Evolutionary conservation across 352 stramenopile genomes (phyloP).

Genomic region (Phytophthora meadii): DNA sequence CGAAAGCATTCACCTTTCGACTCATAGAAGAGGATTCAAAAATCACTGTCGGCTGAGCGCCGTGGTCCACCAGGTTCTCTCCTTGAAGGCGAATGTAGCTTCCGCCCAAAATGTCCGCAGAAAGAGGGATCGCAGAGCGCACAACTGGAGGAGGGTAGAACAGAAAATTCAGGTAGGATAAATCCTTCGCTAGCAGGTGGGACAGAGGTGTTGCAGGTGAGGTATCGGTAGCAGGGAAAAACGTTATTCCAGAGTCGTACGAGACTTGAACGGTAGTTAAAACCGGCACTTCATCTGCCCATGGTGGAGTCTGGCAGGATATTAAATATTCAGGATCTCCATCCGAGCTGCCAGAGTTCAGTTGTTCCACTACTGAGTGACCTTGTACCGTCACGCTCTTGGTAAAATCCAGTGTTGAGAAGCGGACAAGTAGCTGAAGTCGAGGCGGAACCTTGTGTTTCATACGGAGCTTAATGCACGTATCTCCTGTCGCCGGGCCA

Average conservation of each 20-base stretch:
- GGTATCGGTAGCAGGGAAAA: conserved; percentile 25
- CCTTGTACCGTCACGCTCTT: conserved; percentile 30
- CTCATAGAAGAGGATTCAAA: conserved; percentile 63
- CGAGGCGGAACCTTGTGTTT: conserved; percentile 68
- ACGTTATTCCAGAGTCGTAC: conserved; percentile 60
- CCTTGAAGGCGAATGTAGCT: conserved; percentile 72
- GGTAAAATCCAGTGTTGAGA: conserved; percentile 44
- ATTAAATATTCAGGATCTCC: conserved; percentile 54
- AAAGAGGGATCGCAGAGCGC: conserved; percentile 59
- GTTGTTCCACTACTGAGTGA: not conserved
- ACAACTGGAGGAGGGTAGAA: conserved; percentile 73
- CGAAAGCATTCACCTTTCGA: conserved; percentile 67
- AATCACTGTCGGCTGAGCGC: conserved; percentile 60
- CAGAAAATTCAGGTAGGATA: conserved; percentile 80
- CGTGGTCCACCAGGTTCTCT: conserved; percentile 71
- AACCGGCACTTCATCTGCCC: conserved; percentile 49
- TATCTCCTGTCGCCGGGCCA: conserved; percentile 66
- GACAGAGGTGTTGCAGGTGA: conserved; percentile 8
- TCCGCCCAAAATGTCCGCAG: conserved; percentile 67
- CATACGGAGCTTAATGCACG: conserved; percentile 64
- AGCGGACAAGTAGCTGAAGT: conserved; percentile 61
- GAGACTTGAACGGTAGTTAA: conserved; percentile 81
- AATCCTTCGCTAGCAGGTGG: conserved; percentile 50
- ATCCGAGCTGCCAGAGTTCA: conserved; percentile 2
- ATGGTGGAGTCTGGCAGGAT: conserved; percentile 52